Evolutionary conservation across 306 rosid species (phyloP).

Genomic region (Sechiopsis laciniata): DNA sequence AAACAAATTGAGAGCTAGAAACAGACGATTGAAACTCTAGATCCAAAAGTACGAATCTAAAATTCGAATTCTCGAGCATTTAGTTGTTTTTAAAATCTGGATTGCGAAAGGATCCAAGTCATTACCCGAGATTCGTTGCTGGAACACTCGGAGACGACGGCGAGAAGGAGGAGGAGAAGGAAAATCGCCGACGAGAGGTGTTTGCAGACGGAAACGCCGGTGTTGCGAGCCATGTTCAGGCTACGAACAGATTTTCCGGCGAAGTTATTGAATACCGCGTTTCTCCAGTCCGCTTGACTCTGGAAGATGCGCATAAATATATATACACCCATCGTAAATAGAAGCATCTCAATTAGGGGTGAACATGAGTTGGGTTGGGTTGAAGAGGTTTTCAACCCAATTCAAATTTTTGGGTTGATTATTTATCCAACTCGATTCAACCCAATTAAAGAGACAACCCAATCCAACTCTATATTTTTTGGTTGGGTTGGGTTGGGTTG

Average conservation of each 20-base stretch:
- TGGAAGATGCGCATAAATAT: too few species aligned
- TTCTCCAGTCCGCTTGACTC: not conserved
- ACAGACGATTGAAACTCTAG: not conserved
- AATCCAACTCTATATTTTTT: too few species aligned
- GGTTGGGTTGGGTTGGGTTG: too few species aligned
- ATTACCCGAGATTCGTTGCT: slow-evolving; percentile 29
- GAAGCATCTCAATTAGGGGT: too few species aligned
- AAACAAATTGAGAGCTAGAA: not conserved
- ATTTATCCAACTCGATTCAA: too few species aligned
- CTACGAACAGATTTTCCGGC: not conserved
- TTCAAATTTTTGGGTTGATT: too few species aligned
- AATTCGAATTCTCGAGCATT: slow-evolving; percentile 24
- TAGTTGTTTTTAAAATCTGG: not conserved
- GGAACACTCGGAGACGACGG: slow-evolving; percentile 33
- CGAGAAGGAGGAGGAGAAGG: slow-evolving; percentile 33
- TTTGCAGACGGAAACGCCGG: slow-evolving; percentile 16
- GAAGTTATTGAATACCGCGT: not conserved
- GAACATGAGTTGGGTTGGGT: too few species aligned
- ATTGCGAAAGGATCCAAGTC: not conserved
- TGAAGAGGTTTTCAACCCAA: too few species aligned
- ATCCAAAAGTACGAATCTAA: not conserved
- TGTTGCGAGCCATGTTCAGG: not conserved
- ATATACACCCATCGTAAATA: too few species aligned
- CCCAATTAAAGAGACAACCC: too few species aligned
- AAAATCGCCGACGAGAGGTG: slow-evolving; percentile 32